Base-by-base conservation (phyloP, 2,329 filamentous ascomycete species). In the Stagonosporopsis vannaccii region DNA sequence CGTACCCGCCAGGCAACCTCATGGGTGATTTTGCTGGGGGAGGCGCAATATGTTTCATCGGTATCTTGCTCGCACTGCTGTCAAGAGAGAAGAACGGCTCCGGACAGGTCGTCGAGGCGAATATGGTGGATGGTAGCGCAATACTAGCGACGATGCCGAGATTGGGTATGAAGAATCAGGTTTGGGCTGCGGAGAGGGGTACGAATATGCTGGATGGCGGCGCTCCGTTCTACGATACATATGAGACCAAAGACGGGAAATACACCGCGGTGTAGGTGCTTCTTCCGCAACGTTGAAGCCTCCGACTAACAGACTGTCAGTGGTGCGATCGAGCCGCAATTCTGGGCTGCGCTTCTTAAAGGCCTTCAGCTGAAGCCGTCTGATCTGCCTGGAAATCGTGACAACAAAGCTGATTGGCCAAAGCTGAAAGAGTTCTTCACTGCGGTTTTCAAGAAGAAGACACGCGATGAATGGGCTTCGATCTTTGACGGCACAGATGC, bases 401-500 rank as follows among this genome's bases (percentile, higher is more conserved):
- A 84, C 32, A 86, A 96, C 66, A 81, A 80, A 51, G 77, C 64
- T 1, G 83, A 82, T 20, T 97, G 92, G 93, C 84, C 85, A 0
- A 83, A 81, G 42, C 81, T 97, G 66, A 82, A 83, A 46, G 69
- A 76, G 1, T 72, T 86, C 2, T 89, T 96, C 63, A 82, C 82
- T 2, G 72, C 71, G 3, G 80, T 79, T 0, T 97, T 98, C 75
- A 85, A 82, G 72, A 75, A 79, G 40, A 91, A 87, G 78, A 89
- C 89, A 4, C 83, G 93, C 30, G 71, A 76, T 0, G 89, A 96
- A 73, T 98, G 94, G 94, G 94, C 97, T 76, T 72, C 58, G 3
- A 80, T 96, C 6, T 98, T 97, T 72, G 91, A 96, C 72, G 91
- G 90, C 11, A 95, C 90, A 0, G 94, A 98, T 77, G 94, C 94